Conservation (phyloP, 75 land plant genomes). For the Azolla pinnata region DNA sequence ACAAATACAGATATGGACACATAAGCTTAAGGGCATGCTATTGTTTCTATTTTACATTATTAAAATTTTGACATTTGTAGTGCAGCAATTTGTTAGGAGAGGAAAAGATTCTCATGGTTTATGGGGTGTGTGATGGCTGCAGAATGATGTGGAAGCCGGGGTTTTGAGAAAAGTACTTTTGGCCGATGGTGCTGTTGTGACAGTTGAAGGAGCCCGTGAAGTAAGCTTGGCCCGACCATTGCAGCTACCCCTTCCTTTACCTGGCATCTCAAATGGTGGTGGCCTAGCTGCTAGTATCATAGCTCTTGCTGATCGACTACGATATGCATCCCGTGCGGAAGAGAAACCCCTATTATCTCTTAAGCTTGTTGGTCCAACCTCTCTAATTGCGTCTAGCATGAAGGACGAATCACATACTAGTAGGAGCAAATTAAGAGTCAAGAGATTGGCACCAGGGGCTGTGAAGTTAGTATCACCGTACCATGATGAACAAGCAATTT, state of each 20-base stretch:
- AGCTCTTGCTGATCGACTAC: conserved; percentile 56
- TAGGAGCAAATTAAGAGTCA: conserved; percentile 58
- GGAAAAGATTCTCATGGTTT: background rate
- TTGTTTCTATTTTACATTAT: background rate
- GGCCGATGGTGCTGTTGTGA: conserved; percentile 84
- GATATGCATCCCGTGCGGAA: conserved; percentile 37
- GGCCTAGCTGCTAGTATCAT: conserved; percentile 56
- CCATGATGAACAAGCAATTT: background rate
- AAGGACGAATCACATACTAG: conserved; percentile 18
- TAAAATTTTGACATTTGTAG: background rate
- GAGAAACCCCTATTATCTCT: conserved; percentile 66
- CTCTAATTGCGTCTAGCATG: conserved; percentile 49
- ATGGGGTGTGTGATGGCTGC: conserved; percentile 3
- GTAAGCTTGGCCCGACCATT: conserved; percentile 75
- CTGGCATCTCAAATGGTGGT: conserved; percentile 21
- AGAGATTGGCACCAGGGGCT: conserved; percentile 85
- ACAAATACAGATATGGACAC: too few relatives aligned
- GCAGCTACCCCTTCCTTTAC: conserved; percentile 72
- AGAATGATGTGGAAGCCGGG: conserved; percentile 99
- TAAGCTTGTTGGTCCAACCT: conserved; percentile 84
- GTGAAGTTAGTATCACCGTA: conserved; percentile 46
- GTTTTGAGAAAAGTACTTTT: conserved; percentile 68
- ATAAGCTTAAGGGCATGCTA: too few relatives aligned
- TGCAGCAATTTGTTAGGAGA: background rate
- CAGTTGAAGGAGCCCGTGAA: conserved; percentile 88